Evolutionary conservation across 2,329 filamentous ascomycete species (phyloP), one percentile per base, ranked within the genome.

Genomic region (Fusarium sp.): DNA sequence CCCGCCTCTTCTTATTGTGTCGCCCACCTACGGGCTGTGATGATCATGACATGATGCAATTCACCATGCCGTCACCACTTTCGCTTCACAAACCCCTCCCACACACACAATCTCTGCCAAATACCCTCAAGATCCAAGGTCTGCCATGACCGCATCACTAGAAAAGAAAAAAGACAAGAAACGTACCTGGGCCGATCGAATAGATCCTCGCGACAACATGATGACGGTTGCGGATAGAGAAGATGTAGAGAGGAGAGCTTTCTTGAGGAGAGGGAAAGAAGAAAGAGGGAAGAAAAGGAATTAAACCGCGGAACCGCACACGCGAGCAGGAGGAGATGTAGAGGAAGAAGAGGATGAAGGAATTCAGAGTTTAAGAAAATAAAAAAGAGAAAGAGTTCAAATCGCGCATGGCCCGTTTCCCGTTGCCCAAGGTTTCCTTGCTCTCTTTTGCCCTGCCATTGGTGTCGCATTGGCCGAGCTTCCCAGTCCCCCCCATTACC

Each of bases 181-280:
- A 71, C 69, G 72, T 84, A 88, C 86, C 86, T 87, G 84, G 74
- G 86, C 85, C 79, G 85, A 81, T 79, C 84, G 79, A 73, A 83
- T 73, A 77, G 86, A 85, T 81, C 83, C 84, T 81, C 85, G 85
- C 79, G 86, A 87, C 80, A 89, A 78, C 86, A 89, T 89, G 71
- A 75, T 85, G 78, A 66, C 67, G 65, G 49, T 51, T 54, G 34
- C 27, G 58, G 50, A 50, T 59, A 6, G 36, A 40, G 61, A 56
- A 34, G 60, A 46, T 16, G 42, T 59, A 72, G 64, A 72, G 64
- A 50, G 60, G 71, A 68, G 67, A 73, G 64, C 59, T 50, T 67
- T 67, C 56, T 34, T 64, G 50, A 46, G 55, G 53, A 61, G 31
- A 44, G 42, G 57, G 16, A 62, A 56, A 18, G 57, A 60, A 36